Percentiles rank a stretch among this genome's conserved stretches.
Evolutionary conservation across 2,329 filamentous ascomycete species (phyloP).

Genomic region (Penicillium sp.): DNA sequence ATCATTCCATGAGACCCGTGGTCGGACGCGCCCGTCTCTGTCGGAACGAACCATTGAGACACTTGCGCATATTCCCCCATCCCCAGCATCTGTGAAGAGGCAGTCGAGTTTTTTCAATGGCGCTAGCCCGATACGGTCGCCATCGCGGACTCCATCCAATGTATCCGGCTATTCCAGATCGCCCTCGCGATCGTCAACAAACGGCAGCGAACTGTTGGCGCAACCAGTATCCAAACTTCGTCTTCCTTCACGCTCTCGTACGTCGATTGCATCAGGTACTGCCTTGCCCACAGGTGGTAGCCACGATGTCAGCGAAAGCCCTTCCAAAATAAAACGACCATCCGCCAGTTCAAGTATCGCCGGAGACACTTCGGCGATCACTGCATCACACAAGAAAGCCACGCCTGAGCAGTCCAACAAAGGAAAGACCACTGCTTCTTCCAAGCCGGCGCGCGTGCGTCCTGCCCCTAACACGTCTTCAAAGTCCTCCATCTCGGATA

Average conservation of each 20-base stretch:
- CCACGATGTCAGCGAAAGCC: constrained; percentile 20
- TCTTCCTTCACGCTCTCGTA: constrained; percentile 31
- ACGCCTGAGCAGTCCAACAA: constrained; percentile 3
- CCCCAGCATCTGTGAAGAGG: constrained; percentile 62
- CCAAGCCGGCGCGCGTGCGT: constrained; percentile 47
- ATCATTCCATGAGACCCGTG: constrained; percentile 16
- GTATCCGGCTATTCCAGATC: constrained; percentile 45
- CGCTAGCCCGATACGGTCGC: constrained; percentile 54
- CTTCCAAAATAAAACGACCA: constrained; percentile 22
- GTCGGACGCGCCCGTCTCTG: constrained; percentile 41
- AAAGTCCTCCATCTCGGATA: constrained; percentile 47
- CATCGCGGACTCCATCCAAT: constrained; percentile 59
- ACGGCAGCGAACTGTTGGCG: constrained; percentile 49
- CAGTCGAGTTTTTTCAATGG: constrained; percentile 67
- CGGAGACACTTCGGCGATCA: constrained; percentile 11
- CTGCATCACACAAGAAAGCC: constrained; percentile 10
- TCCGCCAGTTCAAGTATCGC: constrained; percentile 19
- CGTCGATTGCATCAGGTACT: constrained; percentile 22
- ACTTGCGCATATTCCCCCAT: constrained; percentile 68
- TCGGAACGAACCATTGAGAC: constrained; percentile 84
- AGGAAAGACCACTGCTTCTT: constrained; percentile 39
- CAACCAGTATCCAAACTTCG: constrained; percentile 30
- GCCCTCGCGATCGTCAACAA: constrained; percentile 43
- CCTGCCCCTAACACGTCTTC: constrained; percentile 51
- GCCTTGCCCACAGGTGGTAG: constrained; percentile 14